phyloP scores from a whole-genome alignment of 495 filamentous ascomycete genomes.

The Amniculicola lignicola region DNA sequence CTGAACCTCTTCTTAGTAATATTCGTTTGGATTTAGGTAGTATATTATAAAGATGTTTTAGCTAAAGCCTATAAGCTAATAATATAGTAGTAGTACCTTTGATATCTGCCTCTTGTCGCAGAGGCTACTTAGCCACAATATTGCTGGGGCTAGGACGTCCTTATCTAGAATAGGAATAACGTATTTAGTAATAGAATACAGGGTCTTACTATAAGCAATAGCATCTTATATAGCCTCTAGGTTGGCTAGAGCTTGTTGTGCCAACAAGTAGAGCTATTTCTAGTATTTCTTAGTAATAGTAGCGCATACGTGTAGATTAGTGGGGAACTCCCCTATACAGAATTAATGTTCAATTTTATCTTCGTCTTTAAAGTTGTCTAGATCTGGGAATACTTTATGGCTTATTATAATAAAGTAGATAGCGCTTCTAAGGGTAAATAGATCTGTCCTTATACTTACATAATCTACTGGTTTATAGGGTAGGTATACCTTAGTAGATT shows the following conservation, averaged over 20 bases:
- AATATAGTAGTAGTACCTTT: constrained; percentile 4
- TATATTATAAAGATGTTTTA: neutral
- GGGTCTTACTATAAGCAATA: constrained; percentile 4
- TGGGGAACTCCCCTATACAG: constrained; percentile 4
- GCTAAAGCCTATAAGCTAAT: constrained; percentile 6
- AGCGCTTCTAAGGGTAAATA: constrained; percentile 17
- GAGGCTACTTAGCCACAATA: constrained; percentile 7
- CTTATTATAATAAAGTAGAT: constrained; percentile 13
- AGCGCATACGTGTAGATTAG: constrained; percentile 14
- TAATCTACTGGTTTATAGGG: constrained; percentile 19
- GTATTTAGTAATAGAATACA: constrained; percentile 7
- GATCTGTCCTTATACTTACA: constrained; percentile 21
- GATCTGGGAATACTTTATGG: constrained; percentile 12
- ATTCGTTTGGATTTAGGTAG: constrained; percentile 1
- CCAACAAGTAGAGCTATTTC: constrained; percentile 18
- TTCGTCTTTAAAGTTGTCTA: constrained; percentile 14
- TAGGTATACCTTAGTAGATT: constrained; percentile 22
- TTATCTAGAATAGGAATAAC: constrained; percentile 2
- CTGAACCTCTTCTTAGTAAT: neutral
- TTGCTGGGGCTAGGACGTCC: constrained; percentile 4
- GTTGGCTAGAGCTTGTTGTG: constrained; percentile 5
- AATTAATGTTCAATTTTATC: constrained; percentile 13
- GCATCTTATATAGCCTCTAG: constrained; percentile 4
- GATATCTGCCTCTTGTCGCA: constrained; percentile 7
- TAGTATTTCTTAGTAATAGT: constrained; percentile 11